Conservation (phyloP, 768 basidiomycete genomes). For the Lyophyllum decastes region DNA sequence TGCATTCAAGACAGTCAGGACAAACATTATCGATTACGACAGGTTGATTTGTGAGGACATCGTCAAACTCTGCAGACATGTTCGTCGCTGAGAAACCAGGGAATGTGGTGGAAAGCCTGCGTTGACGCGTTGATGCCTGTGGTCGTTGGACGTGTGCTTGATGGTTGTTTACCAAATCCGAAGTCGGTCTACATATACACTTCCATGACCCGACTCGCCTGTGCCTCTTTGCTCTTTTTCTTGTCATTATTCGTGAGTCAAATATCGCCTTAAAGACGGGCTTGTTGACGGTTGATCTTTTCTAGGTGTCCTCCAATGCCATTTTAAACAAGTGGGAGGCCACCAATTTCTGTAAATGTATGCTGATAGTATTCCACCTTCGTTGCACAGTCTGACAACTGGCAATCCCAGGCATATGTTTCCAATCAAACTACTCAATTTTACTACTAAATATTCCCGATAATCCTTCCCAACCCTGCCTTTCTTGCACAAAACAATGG, state of each 20-base stretch:
- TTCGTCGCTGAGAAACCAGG: constrained; percentile 11
- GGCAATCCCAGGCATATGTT: constrained; percentile 77
- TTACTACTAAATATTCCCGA: constrained; percentile 78
- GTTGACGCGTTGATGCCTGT: constrained; percentile 14
- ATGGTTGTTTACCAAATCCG: not conserved
- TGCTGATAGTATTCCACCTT: constrained; percentile 14
- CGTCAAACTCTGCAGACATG: constrained; percentile 89
- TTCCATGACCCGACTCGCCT: constrained; percentile 11
- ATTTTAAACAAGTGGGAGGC: constrained; percentile 80
- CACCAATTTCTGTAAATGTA: constrained; percentile 91
- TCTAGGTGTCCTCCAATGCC: constrained; percentile 35
- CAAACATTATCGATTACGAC: constrained; percentile 98
- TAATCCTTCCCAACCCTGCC: constrained; percentile 86
- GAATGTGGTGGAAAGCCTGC: constrained; percentile 10
- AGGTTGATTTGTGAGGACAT: constrained; percentile 96
- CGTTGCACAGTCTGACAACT: not conserved
- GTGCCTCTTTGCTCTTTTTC: constrained; percentile 10
- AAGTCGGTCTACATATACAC: not conserved
- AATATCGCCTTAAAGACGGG: not conserved
- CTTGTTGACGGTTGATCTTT: not conserved
- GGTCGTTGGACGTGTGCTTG: constrained; percentile 1
- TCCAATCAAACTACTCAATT: constrained; percentile 84
- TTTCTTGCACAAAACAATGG: constrained; percentile 94
- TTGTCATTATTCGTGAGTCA: constrained; percentile 25
- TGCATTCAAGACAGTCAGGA: constrained; percentile 18